Percentiles rank a stretch among this genome's conserved stretches.
Conservation (phyloP, 2,329 filamentous ascomycete species). For the Curvularia verruculosa region DNA sequence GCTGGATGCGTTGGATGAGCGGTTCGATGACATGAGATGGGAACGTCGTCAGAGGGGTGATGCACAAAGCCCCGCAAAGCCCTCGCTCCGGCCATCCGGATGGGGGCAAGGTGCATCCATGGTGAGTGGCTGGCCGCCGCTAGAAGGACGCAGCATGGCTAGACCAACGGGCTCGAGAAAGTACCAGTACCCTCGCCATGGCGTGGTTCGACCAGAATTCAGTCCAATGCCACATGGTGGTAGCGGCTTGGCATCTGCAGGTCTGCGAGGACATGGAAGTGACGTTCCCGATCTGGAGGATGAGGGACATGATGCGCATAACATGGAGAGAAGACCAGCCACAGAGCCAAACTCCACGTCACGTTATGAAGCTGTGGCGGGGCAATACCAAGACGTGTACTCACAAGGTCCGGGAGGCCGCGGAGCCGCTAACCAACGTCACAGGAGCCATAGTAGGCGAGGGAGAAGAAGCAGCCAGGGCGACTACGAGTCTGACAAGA, state of each 20-base stretch:
- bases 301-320: slow-evolving; percentile 4
- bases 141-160: slow-evolving; percentile 19
- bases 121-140: slow-evolving; percentile 2
- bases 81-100: slow-evolving; percentile 4
- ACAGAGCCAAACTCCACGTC: slow-evolving; percentile 12
- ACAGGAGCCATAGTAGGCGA: background rate
- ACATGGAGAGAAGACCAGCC: slow-evolving; percentile 3
- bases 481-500: slow-evolving; percentile 10
- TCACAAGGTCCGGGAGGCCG: slow-evolving; percentile 7
- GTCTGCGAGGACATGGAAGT: slow-evolving; percentile 13
- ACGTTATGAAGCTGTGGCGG: slow-evolving; percentile 4
- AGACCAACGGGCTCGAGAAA: slow-evolving; percentile 12
- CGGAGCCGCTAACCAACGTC: slow-evolving; percentile 5
- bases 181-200: slow-evolving; percentile 15
- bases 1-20: slow-evolving; percentile 22
- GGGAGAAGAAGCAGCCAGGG: slow-evolving; percentile 4
- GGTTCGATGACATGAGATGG: slow-evolving; percentile 9
- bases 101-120: slow-evolving; percentile 6
- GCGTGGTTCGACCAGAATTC: slow-evolving; percentile 1
- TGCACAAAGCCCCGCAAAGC: background rate
- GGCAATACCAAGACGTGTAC: background rate
- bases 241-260: slow-evolving; percentile 7
- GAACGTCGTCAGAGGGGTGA: slow-evolving; percentile 2
- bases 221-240: slow-evolving; percentile 17
- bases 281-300: slow-evolving; percentile 17